A percentile compares a stretch with the other conserved stretches of the same genome.
phyloP scores from a whole-genome alignment of 257 asterid species.

The Voacanga thouarsii region DNA sequence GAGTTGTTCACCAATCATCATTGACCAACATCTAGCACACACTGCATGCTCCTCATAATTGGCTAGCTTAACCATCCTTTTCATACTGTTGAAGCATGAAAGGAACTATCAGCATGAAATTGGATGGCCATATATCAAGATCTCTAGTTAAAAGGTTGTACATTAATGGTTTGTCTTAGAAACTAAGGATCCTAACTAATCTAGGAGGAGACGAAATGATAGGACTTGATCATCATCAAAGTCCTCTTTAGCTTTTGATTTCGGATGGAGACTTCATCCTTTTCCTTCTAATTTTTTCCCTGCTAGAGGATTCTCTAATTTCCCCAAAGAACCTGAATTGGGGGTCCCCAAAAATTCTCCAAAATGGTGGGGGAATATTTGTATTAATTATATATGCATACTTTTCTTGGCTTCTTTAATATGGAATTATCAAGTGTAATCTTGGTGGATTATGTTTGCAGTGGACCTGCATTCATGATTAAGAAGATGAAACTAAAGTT shows the following conservation, averaged over 20 bases:
- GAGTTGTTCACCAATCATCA: slow-evolving; percentile 69
- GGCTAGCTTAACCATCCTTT: slow-evolving; percentile 35
- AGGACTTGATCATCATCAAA: slow-evolving; percentile 25
- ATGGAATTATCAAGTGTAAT: slow-evolving; percentile 39
- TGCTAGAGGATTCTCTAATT: slow-evolving; percentile 32
- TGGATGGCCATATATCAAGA: slow-evolving; percentile 32
- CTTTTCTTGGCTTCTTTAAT: slow-evolving; percentile 27
- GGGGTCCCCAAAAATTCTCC: slow-evolving; percentile 43
- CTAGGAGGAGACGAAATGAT: slow-evolving; percentile 34
- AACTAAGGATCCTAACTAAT: slow-evolving; percentile 44
- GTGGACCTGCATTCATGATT: slow-evolving; percentile 52
- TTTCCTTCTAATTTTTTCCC: not conserved
- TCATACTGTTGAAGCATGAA: slow-evolving; percentile 24
- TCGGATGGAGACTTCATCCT: slow-evolving; percentile 45
- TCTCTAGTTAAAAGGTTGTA: slow-evolving; percentile 41
- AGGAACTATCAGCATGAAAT: slow-evolving; percentile 32
- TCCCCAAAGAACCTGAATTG: slow-evolving; percentile 40
- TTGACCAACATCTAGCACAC: slow-evolving; percentile 41
- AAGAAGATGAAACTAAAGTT: slow-evolving; percentile 47
- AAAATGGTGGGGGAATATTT: slow-evolving; percentile 41
- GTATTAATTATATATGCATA: slow-evolving; percentile 29
- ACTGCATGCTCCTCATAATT: slow-evolving; percentile 20
- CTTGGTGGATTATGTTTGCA: slow-evolving; percentile 55
- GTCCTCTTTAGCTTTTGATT: slow-evolving; percentile 37
- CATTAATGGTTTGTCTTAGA: slow-evolving; percentile 58